Conservation (phyloP, 257 asterid species). For the Solanum tacnaense region DNA sequence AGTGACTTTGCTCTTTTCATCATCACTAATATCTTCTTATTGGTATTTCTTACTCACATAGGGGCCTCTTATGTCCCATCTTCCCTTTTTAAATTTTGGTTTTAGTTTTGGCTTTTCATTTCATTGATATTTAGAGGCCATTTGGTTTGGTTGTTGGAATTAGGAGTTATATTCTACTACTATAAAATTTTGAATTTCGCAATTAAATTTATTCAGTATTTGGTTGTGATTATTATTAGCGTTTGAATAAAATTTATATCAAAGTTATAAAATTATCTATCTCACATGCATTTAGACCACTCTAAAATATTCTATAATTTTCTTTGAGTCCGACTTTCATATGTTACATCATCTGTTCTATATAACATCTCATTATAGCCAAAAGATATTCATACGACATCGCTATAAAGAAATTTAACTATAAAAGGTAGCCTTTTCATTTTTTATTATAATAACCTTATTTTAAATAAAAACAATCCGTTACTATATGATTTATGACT, state of each 20-base stretch:
- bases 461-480: background rate
- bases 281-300: background rate
- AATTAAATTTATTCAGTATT: background rate
- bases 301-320: background rate
- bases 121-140: background rate
- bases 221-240: background rate
- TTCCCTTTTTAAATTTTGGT: background rate
- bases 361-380: background rate
- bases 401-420: background rate
- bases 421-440: background rate
- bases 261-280: background rate
- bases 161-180: background rate
- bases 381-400: background rate
- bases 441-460: background rate
- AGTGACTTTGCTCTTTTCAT: background rate
- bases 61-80: background rate
- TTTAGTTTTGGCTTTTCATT: background rate
- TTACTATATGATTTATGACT: background rate
- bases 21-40: background rate
- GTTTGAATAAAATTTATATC: background rate
- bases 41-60: background rate
- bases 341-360: background rate
- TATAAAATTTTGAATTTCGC: background rate
- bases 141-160: background rate
- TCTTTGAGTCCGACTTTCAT: background rate